Percentiles rank a stretch among this genome's conserved stretches.
Conservation (phyloP, 106 monocot genomes). For the Dendrobium officinale region DNA sequence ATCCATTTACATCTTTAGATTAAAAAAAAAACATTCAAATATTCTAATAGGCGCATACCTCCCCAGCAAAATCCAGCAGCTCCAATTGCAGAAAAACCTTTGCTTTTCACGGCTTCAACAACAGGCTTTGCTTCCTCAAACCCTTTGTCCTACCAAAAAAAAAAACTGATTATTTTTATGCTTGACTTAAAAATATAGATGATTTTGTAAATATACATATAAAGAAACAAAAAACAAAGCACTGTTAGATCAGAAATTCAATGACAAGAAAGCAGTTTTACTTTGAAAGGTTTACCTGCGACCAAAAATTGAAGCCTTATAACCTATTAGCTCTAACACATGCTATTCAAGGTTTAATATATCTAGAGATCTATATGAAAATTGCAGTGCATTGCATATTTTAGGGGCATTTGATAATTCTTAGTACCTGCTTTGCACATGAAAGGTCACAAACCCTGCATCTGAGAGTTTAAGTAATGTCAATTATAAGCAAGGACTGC, state of each 20-base stretch:
- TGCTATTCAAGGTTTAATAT: no score
- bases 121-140: conserved; percentile 37
- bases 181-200: neutral
- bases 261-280: neutral
- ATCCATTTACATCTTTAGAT: no score
- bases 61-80: conserved; percentile 50
- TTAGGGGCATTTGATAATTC: no score
- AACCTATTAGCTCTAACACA: no score
- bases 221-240: neutral
- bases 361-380: no score
- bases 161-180: neutral
- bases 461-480: no score
- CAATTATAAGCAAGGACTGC: no score
- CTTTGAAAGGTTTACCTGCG: no score
- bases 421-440: no score
- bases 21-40: neutral
- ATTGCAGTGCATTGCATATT: no score
- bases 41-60: conserved; percentile 13
- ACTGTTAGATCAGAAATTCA: neutral
- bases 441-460: no score
- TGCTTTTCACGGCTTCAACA: conserved; percentile 20
- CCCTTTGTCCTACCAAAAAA: conserved; percentile 26
- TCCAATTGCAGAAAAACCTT: conserved; percentile 32
- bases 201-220: neutral
- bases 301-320: no score